Percentiles rank a stretch among this genome's conserved stretches.
phyloP scores from a whole-genome alignment of 139 green algal genomes.

The Picochlorum sp. region DNA sequence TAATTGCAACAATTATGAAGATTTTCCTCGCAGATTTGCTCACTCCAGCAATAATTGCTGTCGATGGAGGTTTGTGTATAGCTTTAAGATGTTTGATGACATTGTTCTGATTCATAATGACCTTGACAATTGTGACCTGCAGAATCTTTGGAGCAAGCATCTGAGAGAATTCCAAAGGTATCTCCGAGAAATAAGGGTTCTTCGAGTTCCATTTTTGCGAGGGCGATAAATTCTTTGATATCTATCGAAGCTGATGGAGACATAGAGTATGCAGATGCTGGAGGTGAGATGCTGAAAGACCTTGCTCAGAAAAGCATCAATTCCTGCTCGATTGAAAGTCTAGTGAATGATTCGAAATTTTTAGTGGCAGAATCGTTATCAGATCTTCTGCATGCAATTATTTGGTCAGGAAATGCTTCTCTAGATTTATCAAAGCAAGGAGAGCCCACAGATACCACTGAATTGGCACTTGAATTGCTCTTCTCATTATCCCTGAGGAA shows the following conservation, averaged over 20 bases:
- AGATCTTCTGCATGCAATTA: constrained; percentile 72
- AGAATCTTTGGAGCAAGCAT: constrained; percentile 15
- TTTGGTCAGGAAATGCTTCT: constrained; percentile 48
- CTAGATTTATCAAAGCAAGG: constrained; percentile 24
- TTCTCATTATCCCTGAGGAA: constrained; percentile 81
- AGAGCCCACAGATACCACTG: constrained; percentile 45
- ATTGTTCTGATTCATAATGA: no score
- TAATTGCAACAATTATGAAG: constrained; percentile 75
- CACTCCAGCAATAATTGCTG: constrained; percentile 35
- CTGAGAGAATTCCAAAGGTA: constrained; percentile 9
- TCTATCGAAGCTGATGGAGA: constrained; percentile 32
- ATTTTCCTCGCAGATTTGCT: constrained; percentile 73
- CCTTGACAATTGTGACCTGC: no score
- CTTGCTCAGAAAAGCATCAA: constrained; percentile 37
- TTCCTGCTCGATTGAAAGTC: constrained; percentile 68
- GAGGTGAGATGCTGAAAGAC: constrained; percentile 9
- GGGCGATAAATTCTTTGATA: constrained; percentile 36
- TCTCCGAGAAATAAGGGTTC: constrained; percentile 1
- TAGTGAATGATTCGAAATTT: constrained; percentile 85
- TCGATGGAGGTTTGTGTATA: background rate
- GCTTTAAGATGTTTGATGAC: background rate
- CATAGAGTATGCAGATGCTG: constrained; percentile 17
- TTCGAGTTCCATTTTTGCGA: constrained; percentile 21
- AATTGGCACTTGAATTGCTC: constrained; percentile 73
- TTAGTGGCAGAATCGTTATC: constrained; percentile 62